Base-by-base conservation (phyloP, 78 protist species). In the Dictyostelium firmibasis region DNA sequence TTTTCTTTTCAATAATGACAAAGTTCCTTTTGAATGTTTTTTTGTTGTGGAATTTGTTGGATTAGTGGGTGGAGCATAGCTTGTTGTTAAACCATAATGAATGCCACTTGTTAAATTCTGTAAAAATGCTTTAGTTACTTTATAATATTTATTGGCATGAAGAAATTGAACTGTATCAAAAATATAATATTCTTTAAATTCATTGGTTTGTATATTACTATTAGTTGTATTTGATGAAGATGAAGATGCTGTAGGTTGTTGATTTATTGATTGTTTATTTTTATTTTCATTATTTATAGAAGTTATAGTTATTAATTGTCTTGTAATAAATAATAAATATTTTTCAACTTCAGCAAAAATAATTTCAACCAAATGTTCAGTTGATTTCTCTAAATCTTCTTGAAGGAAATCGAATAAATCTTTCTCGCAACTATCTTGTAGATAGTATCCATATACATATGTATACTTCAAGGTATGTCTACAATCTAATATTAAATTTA, bases 401-500 rank as follows among this genome's bases (percentile, higher is more conserved):
- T 85, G 92, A 27, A 78, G 74, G 53, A 83, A 91, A 47, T 92
- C 96, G 53, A 92, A 92, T 35, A 83, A 33, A 83, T 84, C 81
- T 75, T 53, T 83, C 67, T 92, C 91, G 23, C 70, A 83, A 18
- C 84, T 87, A 9, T 84, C 87, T 3, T 4, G 16, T 6, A 86
- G 16, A 79, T 74, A 92, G 50, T 31, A 92, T 1, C 92, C 91
- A 83, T 81, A 92, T 0, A 92, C 91, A 69, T 92, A 92, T 10
- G 91, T 78, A 47, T 92, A 83, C 35, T 92, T 92, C 11, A 92
- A 50, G 2, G 35, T 78, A 29, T 92, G 74, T 60, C 96, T 64
- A 33, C 96, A 83, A 31, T 92, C 96, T 16, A 92, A 31, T 6
- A 83, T 64, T 69, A 86, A 77, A 60, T 86, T n/a, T n/a, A 86